Conservation (phyloP, 345 rosid genomes). For the Aquilaria sinensis region DNA sequence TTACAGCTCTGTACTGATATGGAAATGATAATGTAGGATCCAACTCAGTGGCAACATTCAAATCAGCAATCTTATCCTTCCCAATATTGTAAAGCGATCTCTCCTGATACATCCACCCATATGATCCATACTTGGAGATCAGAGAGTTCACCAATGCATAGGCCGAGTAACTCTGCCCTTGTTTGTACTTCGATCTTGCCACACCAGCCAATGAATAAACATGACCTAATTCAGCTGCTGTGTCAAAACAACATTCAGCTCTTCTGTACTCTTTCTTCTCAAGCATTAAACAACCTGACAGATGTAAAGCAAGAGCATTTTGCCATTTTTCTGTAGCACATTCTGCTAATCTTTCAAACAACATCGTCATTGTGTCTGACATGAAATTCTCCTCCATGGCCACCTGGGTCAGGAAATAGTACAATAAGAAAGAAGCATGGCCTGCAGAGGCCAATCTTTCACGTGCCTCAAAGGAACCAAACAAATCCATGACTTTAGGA, state of each 20-base stretch:
- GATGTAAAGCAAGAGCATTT: conserved; percentile 72
- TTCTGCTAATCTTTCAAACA: conserved; percentile 62
- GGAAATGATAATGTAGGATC: conserved; percentile 83
- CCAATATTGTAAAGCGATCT: conserved; percentile 62
- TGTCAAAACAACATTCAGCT: conserved; percentile 56
- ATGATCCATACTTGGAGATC: conserved; percentile 49
- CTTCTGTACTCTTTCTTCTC: conserved; percentile 53
- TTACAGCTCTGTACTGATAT: conserved; percentile 72
- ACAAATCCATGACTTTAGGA: conserved; percentile 44
- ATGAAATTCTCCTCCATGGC: conserved; percentile 58
- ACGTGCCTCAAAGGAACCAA: conserved; percentile 54
- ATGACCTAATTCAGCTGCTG: conserved; percentile 71
- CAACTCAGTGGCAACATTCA: conserved; percentile 63
- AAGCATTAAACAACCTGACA: conserved; percentile 66
- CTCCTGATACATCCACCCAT: conserved; percentile 99
- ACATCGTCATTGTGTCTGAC: conserved; percentile 36
- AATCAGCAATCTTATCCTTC: conserved; percentile 52
- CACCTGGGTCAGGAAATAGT: conserved; percentile 78
- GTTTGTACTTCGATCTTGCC: conserved; percentile 71
- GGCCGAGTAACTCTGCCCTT: conserved; percentile 65
- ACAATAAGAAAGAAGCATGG: conserved; percentile 62
- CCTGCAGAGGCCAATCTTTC: conserved; percentile 54
- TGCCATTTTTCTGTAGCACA: conserved; percentile 68
- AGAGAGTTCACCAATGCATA: conserved; percentile 58
- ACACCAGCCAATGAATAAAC: conserved; percentile 78